These are phyloP conservation scores for Panicum miliaceum DNA, from an alignment of 176 grass and related monocot species.

Conservation along the genomic window DNA sequence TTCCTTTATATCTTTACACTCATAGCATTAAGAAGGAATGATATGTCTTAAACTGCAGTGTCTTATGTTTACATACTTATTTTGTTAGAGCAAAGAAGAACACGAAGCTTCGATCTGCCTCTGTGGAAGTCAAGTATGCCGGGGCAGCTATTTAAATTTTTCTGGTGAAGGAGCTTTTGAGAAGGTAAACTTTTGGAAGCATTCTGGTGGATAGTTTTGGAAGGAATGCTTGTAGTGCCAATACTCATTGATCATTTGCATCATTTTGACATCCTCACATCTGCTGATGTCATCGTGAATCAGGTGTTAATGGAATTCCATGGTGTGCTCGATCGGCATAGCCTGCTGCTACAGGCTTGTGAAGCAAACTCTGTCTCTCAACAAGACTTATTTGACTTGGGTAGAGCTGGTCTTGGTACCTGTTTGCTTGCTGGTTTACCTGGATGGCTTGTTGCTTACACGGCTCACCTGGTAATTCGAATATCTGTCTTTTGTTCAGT, in stretches of 20 bases:
- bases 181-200: slow-evolving; percentile 68
- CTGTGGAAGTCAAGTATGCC: slow-evolving; percentile 97
- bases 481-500: slow-evolving; percentile 39
- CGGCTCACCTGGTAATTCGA: slow-evolving; percentile 78
- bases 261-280: slow-evolving; percentile 27
- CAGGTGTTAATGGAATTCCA: slow-evolving; percentile 96
- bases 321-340: slow-evolving; percentile 85
- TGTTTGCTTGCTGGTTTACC: slow-evolving; percentile 97
- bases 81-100: slow-evolving; percentile 95
- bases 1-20: too few relatives aligned
- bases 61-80: slow-evolving; percentile 43
- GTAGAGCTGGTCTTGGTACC: slow-evolving; percentile 93
- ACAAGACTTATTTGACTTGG: slow-evolving; percentile 93
- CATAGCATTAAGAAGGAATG: too few relatives aligned
- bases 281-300: slow-evolving; percentile 25
- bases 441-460: slow-evolving; percentile 96
- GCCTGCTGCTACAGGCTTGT: slow-evolving; percentile 89
- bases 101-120: slow-evolving; percentile 94
- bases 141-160: slow-evolving; percentile 98
- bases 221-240: slow-evolving; percentile 6
- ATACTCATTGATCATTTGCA: slow-evolving; percentile 31
- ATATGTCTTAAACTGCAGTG: slow-evolving; percentile 33
- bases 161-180: slow-evolving; percentile 94
- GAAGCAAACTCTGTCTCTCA: slow-evolving; percentile 86
- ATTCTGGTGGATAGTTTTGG: slow-evolving; percentile 30